phyloP scores from a whole-genome alignment of 108 stramenopile species.

The Discostella stelligeroides region DNA sequence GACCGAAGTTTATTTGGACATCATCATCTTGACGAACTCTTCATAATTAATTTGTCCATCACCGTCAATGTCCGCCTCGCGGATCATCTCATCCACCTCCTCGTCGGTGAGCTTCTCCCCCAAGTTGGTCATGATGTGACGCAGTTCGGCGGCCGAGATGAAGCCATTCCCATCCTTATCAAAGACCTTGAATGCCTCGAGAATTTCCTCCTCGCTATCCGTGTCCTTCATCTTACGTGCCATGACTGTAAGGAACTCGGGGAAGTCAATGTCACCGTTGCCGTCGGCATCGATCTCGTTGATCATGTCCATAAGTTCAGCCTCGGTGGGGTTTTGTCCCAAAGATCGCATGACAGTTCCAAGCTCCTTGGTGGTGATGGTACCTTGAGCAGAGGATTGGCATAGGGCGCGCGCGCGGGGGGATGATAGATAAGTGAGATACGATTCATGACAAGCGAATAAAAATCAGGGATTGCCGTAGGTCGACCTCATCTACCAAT shows the following conservation, averaged over 20 bases:
- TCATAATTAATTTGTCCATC: conserved; percentile 99
- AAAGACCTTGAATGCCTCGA: conserved; percentile 99
- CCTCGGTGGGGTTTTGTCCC: conserved; percentile 99
- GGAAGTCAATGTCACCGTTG: conserved; percentile 99
- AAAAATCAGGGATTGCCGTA: too few relatives aligned
- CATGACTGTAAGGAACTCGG: conserved; percentile 99
- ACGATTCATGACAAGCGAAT: too few relatives aligned
- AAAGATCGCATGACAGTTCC: conserved; percentile 99
- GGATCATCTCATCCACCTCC: conserved; percentile 99
- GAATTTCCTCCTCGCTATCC: conserved; percentile 99
- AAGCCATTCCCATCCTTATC: conserved; percentile 99
- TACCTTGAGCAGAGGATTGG: too few relatives aligned
- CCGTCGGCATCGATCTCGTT: conserved; percentile 99
- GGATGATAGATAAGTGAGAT: too few relatives aligned
- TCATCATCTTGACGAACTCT: conserved; percentile 99
- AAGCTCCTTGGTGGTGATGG: conserved; percentile 99
- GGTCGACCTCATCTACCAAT: too few relatives aligned
- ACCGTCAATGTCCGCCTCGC: conserved; percentile 99
- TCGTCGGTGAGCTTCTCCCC: conserved; percentile 99
- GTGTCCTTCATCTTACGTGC: conserved; percentile 99
- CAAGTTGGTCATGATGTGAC: conserved; percentile 99
- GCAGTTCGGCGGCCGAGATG: conserved; percentile 99
- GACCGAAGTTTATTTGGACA: too few relatives aligned
- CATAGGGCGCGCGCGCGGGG: too few relatives aligned
- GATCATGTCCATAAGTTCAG: conserved; percentile 99